Conservation (phyloP, 2,329 filamentous ascomycete genomes). For the Fonsecaea pugnacius region DNA sequence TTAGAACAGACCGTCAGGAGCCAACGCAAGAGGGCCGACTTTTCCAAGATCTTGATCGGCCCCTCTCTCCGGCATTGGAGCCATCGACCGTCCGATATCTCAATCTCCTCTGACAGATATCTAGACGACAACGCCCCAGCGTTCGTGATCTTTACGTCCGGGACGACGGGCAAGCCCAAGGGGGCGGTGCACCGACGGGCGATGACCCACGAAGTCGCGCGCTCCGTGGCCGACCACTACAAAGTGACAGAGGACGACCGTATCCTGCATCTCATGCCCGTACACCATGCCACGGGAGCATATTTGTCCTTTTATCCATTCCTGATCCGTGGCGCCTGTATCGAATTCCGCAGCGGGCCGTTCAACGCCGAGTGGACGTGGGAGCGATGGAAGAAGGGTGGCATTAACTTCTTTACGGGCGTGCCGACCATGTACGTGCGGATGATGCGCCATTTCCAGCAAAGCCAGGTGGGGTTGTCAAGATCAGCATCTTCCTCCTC, state of each 20-base stretch:
- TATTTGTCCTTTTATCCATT: constrained; percentile 41
- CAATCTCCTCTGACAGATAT: constrained; percentile 37
- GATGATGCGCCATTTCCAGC: constrained; percentile 44
- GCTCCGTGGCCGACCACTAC: constrained; percentile 39
- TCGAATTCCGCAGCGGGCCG: constrained; percentile 47
- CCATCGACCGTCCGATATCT: constrained; percentile 21
- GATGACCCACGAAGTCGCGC: constrained; percentile 30
- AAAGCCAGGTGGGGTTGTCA: constrained; percentile 31
- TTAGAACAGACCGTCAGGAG: constrained; percentile 2
- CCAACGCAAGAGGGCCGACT: background rate
- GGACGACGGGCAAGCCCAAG: constrained; percentile 61
- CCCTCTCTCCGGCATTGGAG: background rate
- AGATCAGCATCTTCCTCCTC: constrained; percentile 37
- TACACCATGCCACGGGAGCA: constrained; percentile 39
- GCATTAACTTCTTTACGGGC: constrained; percentile 44
- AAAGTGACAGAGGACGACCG: constrained; percentile 38
- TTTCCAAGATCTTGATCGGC: background rate
- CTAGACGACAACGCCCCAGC: constrained; percentile 39
- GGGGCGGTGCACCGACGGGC: constrained; percentile 56
- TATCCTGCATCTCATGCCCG: constrained; percentile 42
- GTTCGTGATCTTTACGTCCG: constrained; percentile 66
- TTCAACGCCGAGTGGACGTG: constrained; percentile 45
- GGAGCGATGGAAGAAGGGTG: constrained; percentile 42
- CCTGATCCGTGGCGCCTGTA: constrained; percentile 45
- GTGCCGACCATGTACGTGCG: constrained; percentile 49